Conservation (phyloP, 2,329 filamentous ascomycete genomes). For the Hymenotorrendiella dingleyae region DNA sequence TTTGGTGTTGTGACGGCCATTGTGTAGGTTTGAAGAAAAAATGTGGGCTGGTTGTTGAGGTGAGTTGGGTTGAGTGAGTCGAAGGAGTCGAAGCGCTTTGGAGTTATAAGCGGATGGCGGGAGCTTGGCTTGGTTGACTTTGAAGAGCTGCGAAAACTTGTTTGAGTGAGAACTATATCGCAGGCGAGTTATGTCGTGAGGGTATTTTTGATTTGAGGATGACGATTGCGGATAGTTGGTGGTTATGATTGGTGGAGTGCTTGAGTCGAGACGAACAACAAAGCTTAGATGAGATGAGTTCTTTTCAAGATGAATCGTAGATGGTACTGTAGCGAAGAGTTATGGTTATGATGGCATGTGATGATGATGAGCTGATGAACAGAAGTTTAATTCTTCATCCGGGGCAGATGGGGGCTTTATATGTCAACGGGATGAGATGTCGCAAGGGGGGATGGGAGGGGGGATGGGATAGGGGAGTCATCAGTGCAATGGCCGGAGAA, state of each 20-base stretch:
- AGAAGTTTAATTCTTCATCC: not conserved
- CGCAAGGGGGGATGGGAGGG: too few species aligned
- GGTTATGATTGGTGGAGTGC: slow-evolving; percentile 2
- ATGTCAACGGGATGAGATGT: not conserved
- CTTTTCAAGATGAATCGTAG: not conserved
- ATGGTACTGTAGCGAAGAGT: too few species aligned
- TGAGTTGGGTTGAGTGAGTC: not conserved
- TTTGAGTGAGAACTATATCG: too few species aligned
- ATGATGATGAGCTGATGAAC: not conserved
- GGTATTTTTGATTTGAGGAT: not conserved
- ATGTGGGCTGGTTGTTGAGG: not conserved
- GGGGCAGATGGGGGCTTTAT: not conserved
- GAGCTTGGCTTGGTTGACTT: not conserved
- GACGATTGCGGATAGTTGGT: not conserved
- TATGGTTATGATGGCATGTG: too few species aligned
- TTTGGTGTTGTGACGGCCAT: slow-evolving; percentile 41
- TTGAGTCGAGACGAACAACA: not conserved
- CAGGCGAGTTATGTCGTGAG: too few species aligned
- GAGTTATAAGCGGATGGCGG: too few species aligned
- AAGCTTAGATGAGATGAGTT: not conserved
- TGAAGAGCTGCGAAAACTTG: not conserved
- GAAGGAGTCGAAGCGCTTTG: too few species aligned
- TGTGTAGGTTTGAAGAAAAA: not conserved
- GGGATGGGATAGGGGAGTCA: too few species aligned
- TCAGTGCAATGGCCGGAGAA: too few species aligned